Percentiles rank a stretch among this genome's conserved stretches.
phyloP scores from a whole-genome alignment of 805 yeast species.

The Metschnikowia anglica region DNA sequence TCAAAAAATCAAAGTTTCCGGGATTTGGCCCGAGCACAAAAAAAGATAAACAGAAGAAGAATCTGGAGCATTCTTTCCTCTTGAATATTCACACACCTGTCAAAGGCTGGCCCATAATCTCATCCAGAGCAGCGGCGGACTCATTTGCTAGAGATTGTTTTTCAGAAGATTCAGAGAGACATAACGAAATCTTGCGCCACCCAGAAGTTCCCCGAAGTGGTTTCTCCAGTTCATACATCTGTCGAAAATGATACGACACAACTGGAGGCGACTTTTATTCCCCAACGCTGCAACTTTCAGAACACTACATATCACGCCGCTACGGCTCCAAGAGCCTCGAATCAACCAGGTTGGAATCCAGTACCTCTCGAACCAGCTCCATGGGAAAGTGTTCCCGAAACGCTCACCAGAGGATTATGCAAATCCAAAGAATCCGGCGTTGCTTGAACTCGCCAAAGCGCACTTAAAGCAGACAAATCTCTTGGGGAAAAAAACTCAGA shows the following conservation, averaged over 20 bases:
- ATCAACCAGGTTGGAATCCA: slow-evolving; percentile 81
- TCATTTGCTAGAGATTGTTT: too few relatives aligned
- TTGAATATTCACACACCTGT: too few relatives aligned
- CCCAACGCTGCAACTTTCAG: background rate
- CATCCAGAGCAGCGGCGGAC: too few relatives aligned
- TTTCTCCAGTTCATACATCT: too few relatives aligned
- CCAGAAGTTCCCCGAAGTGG: too few relatives aligned
- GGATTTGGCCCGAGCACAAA: too few relatives aligned
- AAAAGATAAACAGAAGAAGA: too few relatives aligned
- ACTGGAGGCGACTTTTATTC: slow-evolving; percentile 1
- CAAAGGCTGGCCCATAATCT: too few relatives aligned
- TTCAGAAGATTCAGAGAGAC: too few relatives aligned
- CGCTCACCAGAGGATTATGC: slow-evolving; percentile 27
- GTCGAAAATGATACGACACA: slow-evolving; percentile 6
- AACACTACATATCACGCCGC: slow-evolving; percentile 1
- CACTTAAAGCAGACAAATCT: slow-evolving; percentile 63
- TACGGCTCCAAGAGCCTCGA: slow-evolving; percentile 43
- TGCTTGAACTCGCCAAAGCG: slow-evolving; percentile 51
- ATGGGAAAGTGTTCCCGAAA: slow-evolving; percentile 58
- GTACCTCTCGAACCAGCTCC: slow-evolving; percentile 60
- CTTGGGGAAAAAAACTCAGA: slow-evolving; percentile 71
- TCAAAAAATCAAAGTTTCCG: too few relatives aligned
- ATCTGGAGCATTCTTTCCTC: too few relatives aligned
- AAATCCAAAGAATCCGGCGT: slow-evolving; percentile 31
- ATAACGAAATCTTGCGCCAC: too few relatives aligned